phyloP scores from a whole-genome alignment of 805 yeast genomes.

The Citeromyces matritensis region DNA sequence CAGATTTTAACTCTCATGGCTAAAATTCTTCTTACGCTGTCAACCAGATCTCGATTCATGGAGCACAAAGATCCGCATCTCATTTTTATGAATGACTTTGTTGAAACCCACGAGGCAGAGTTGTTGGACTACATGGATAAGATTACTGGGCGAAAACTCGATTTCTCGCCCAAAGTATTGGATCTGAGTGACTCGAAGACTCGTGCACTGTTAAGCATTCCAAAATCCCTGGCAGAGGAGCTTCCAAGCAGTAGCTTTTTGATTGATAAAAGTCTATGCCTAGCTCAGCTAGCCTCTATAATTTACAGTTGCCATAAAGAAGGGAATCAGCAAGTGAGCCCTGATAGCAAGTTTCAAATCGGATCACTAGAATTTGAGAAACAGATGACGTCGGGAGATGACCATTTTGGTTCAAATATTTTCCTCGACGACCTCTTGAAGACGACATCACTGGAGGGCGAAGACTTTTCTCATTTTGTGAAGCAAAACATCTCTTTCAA shows the following conservation, averaged over 20 bases:
- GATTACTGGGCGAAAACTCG: slow-evolving; percentile 56
- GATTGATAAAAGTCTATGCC: slow-evolving; percentile 48
- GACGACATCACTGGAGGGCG: background rate
- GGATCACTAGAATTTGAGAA: slow-evolving; percentile 19
- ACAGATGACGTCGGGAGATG: slow-evolving; percentile 7
- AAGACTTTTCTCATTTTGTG: slow-evolving; percentile 15
- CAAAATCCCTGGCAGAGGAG: slow-evolving; percentile 36
- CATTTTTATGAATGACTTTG: slow-evolving; percentile 52
- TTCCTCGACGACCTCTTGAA: slow-evolving; percentile 22
- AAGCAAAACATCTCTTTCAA: slow-evolving; percentile 23
- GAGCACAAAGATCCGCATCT: slow-evolving; percentile 79
- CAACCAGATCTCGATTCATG: slow-evolving; percentile 58
- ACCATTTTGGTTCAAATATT: slow-evolving; percentile 45
- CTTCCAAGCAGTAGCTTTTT: slow-evolving; percentile 55
- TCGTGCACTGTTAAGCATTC: slow-evolving; percentile 40
- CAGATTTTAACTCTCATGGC: slow-evolving; percentile 73
- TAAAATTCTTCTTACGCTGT: slow-evolving; percentile 62
- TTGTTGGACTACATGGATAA: slow-evolving; percentile 56
- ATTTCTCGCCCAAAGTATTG: slow-evolving; percentile 35
- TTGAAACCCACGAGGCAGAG: slow-evolving; percentile 39
- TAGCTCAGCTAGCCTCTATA: slow-evolving; percentile 40
- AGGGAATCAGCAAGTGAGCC: slow-evolving; percentile 3
- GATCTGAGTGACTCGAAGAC: slow-evolving; percentile 37
- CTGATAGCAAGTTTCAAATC: slow-evolving; percentile 9
- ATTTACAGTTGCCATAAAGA: slow-evolving; percentile 13